These are phyloP conservation scores for Thelephora ganbajun DNA, from an alignment of 768 basidiomycete genomes.

Conservation along the genomic window DNA sequence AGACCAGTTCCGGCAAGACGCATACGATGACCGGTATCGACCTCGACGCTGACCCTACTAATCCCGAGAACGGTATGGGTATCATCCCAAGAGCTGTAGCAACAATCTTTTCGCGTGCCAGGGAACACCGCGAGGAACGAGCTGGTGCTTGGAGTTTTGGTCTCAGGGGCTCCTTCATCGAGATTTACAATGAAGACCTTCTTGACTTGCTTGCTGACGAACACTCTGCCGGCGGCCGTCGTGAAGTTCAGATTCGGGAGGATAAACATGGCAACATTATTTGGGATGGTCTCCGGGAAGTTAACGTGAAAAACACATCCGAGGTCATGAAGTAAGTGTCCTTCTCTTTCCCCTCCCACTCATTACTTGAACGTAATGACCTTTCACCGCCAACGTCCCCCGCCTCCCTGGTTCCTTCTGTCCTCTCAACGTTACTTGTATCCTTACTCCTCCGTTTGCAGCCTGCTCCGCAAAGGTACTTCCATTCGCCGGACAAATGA, in stretches of 20 bases:
- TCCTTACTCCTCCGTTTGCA: slow-evolving; percentile 17
- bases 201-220: slow-evolving; percentile 83
- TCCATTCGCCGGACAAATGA: slow-evolving; percentile 88
- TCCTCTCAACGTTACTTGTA: not conserved
- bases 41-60: slow-evolving; percentile 75
- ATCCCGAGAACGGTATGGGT: slow-evolving; percentile 76
- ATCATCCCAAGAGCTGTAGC: slow-evolving; percentile 92
- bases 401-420: not conserved
- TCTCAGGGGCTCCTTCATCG: slow-evolving; percentile 87
- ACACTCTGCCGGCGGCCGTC: slow-evolving; percentile 44
- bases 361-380: no score
- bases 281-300: slow-evolving; percentile 91
- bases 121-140: slow-evolving; percentile 65
- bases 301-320: slow-evolving; percentile 64
- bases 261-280: slow-evolving; percentile 95
- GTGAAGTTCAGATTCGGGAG: slow-evolving; percentile 92
- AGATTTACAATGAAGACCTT: slow-evolving; percentile 98
- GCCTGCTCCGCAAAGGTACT: slow-evolving; percentile 80
- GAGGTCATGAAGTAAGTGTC: slow-evolving; percentile 86
- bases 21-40: slow-evolving; percentile 97
- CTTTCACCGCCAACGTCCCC: slow-evolving; percentile 1
- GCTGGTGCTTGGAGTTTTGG: slow-evolving; percentile 61
- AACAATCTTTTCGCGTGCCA: slow-evolving; percentile 69
- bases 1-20: slow-evolving; percentile 93
- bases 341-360: not conserved